phyloP scores from a whole-genome alignment of 495 filamentous ascomycete genomes.

The Aspergillus taichungensis region DNA sequence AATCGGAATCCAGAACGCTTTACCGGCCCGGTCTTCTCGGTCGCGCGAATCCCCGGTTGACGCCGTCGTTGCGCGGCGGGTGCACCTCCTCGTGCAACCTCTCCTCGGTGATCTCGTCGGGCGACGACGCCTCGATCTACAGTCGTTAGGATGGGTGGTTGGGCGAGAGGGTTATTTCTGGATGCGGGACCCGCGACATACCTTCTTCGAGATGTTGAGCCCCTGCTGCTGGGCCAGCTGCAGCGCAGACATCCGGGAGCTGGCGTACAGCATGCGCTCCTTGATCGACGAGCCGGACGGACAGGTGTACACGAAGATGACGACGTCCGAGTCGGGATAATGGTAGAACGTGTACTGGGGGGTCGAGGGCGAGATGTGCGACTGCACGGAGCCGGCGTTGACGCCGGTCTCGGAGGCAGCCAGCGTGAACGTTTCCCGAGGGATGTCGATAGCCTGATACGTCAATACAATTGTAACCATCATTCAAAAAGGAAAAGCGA shows the following conservation, averaged over 20 bases:
- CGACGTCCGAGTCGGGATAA: constrained; percentile 51
- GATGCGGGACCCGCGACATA: too few species aligned
- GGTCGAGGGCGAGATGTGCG: constrained; percentile 65
- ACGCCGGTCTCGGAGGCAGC: constrained; percentile 45
- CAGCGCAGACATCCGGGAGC: constrained; percentile 66
- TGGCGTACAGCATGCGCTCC: constrained; percentile 90
- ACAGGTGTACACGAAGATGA: constrained; percentile 94
- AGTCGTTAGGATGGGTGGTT: constrained; percentile 6
- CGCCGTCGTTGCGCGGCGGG: constrained; percentile 51
- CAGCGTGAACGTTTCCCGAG: constrained; percentile 70
- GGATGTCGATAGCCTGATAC: constrained; percentile 48
- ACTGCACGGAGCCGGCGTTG: constrained; percentile 43
- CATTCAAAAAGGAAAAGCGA: constrained; percentile 2
- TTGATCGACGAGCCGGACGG: constrained; percentile 74
- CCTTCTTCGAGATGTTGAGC: constrained; percentile 67
- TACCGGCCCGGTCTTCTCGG: constrained; percentile 78
- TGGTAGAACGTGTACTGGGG: constrained; percentile 90
- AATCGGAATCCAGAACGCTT: constrained; percentile 3
- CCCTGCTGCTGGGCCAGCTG: constrained; percentile 60
- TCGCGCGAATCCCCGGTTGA: constrained; percentile 67
- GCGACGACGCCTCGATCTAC: constrained; percentile 56
- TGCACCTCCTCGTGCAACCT: constrained; percentile 67
- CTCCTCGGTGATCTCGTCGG: constrained; percentile 71
- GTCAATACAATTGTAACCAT: background rate
- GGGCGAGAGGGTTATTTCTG: constrained; percentile 5